phyloP scores from a whole-genome alignment of 1,284 basidiomycete genomes.

The Sphaerobolus stellatus region DNA sequence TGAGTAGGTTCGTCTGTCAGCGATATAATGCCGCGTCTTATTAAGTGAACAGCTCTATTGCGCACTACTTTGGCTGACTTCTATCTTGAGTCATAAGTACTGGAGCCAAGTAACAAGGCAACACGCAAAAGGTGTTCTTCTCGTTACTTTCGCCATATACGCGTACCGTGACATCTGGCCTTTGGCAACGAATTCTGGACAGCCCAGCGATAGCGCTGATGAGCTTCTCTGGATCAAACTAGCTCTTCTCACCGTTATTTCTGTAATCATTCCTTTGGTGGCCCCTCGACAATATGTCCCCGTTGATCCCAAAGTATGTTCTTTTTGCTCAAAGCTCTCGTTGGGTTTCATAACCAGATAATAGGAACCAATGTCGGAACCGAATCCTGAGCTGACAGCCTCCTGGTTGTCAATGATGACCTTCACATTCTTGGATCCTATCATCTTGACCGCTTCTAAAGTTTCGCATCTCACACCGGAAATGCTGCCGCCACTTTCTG shows the following conservation, averaged over 20 bases:
- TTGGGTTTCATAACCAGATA: slow-evolving; percentile 21
- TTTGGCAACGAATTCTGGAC: slow-evolving; percentile 40
- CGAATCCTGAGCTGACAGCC: too few relatives aligned
- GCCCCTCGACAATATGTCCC: too few relatives aligned
- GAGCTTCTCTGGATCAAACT: too few relatives aligned
- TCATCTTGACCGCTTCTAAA: too few relatives aligned
- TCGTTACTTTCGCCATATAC: slow-evolving; percentile 43
- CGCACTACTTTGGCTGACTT: too few relatives aligned
- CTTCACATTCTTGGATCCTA: slow-evolving; percentile 38
- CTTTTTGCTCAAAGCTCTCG: too few relatives aligned
- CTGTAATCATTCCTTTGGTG: slow-evolving; percentile 47
- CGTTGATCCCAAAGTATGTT: too few relatives aligned
- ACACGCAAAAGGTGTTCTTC: slow-evolving; percentile 36
- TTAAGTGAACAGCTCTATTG: too few relatives aligned
- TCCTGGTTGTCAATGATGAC: slow-evolving; percentile 33
- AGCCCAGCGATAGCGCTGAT: slow-evolving; percentile 41
- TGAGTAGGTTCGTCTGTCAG: too few relatives aligned
- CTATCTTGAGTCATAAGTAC: slow-evolving; percentile 12
- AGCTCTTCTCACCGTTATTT: slow-evolving; percentile 41
- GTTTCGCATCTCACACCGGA: too few relatives aligned
- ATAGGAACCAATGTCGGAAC: slow-evolving; percentile 32
- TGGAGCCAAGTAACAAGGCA: slow-evolving; percentile 10
- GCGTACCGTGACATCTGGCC: slow-evolving; percentile 54
- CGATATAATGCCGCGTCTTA: too few relatives aligned
- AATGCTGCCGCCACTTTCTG: too few relatives aligned